These are phyloP conservation scores for Litsea cubeba DNA, from an alignment of 164 flowering plant genomes.

Conservation along the genomic window DNA sequence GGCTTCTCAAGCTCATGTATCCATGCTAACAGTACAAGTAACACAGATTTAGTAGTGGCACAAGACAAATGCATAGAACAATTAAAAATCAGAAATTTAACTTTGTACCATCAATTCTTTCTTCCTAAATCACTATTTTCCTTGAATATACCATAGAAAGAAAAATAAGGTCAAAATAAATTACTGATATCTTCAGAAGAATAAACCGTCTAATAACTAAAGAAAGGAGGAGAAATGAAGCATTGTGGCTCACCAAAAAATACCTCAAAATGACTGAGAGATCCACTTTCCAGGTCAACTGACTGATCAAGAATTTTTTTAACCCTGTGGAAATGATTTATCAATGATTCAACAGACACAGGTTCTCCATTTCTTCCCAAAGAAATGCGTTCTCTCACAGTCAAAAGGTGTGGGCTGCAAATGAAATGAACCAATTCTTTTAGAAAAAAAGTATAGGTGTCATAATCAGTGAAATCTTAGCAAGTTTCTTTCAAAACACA, in stretches of 20 bases:
- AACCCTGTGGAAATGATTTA: conserved; percentile 43
- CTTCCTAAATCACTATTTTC: not conserved
- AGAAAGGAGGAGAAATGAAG: not conserved
- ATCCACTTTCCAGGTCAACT: conserved; percentile 50
- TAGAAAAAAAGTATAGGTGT: not conserved
- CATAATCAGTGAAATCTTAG: not conserved
- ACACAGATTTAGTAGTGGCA: not conserved
- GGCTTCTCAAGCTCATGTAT: not conserved
- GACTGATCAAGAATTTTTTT: conserved; percentile 53
- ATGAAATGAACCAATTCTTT: conserved; percentile 4
- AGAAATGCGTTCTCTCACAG: conserved; percentile 78
- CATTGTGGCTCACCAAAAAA: not conserved
- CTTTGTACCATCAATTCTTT: not conserved
- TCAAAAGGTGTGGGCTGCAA: conserved; percentile 78
- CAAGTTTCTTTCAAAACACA: too few species aligned
- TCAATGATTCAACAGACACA: conserved; percentile 50
- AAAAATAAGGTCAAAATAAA: too few species aligned
- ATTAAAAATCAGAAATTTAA: not conserved
- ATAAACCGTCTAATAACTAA: not conserved
- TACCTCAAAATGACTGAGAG: conserved; percentile 93
- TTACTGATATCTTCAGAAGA: not conserved
- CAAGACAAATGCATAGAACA: not conserved
- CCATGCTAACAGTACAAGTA: not conserved
- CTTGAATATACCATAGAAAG: too few species aligned
- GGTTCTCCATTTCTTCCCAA: conserved; percentile 61